Evolutionary conservation across 208 protist species (phyloP), one percentile per base, ranked within the genome.

Genomic region (Crithidia brevicula): DNA sequence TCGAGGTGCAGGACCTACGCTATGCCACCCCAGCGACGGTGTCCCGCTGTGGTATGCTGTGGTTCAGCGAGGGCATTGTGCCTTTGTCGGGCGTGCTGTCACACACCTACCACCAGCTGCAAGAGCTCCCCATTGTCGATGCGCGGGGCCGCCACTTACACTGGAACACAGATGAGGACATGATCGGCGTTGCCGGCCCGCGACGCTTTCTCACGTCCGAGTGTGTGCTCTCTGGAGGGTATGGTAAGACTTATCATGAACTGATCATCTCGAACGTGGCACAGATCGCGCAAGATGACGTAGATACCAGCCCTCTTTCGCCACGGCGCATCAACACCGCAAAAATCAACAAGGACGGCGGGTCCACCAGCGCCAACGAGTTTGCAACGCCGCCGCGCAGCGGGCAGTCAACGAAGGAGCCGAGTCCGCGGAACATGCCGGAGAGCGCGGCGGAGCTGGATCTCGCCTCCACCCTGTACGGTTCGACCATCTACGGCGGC

Each of bases 11-110:
- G 66, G 84, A 99, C 65, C 83, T 99, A 25, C 92, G 89, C 61
- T 98, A 97, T 74, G 98, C 98, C 18, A 99, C 98, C 7, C 93
- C 98, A 2, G 98, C 99, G 45, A 99, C 98, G 0, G 98, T 99
- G 1, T 98, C 92, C 8, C 95, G 98, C 38, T 99, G 98, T 77
- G 98, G 98, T 59, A 99, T 99, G 98, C 84, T 99, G 28, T 99
- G 98, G 98, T 99, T 99, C 82, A 97, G 81, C 67, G 96, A 98
- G 45, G 96, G 98, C 49, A 90, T 92, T 49, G 97, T 99, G 72
- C 82, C 98, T 31, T 86, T 98, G 28, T 52, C 90, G 11, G 82
- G 89, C 46, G 66, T 94, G 43, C 76, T 97, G 30, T 53, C 72
- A 25, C 83, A 80, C 72, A 68, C 79, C 3, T 64, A 81, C 57